Evolutionary conservation across 257 asterid species (phyloP), one percentile per base, ranked within the genome.

Genomic region (Nicotiana benthamiana): DNA sequence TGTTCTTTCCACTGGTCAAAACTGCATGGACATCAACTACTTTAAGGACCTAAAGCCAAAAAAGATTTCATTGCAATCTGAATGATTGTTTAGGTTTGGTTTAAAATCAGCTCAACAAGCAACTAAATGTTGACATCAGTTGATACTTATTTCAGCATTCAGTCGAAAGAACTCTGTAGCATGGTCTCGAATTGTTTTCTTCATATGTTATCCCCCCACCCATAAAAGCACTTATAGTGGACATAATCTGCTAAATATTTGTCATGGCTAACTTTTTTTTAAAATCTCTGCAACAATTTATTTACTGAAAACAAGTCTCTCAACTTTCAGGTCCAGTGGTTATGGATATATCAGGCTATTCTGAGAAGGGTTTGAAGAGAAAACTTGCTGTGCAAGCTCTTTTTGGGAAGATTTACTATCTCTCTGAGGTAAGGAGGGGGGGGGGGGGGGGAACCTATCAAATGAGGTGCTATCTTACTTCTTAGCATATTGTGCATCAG

Each of bases 311-410:
- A 43, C 84, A 62, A 46, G 68, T 40, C 11, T 83, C 70, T 82
- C 84, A 80, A 84, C 87, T 80, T 93, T 84, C 94, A 94, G 98
- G 98, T 84, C 98, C 98, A 40, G 97, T 94, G 70, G 96, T 90
- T 82, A 91, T 93, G 97, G 93, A 94, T 81, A 84, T 87, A 82
- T 84, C 94, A 3, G 97, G 97, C 85, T 94, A 93, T 85, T 88
- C 97, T 80, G 94, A 91, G 81, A 94, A 91, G 87, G 98, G 98
- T 11, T 90, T 93, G 86, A 87, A 93, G 90, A 88, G 96, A 87
- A 93, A 94, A 89, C 94, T 93, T 82, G 97, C 94, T 0, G 94
- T 94, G 88, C 97, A 93, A 90, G 82, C 96, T 76, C 96, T 93
- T 83, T 93, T 94, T 83, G 98, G 98, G 83, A 94, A 91, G 87